These are phyloP conservation scores for Debaryomyces castellii DNA, from an alignment of 805 yeast genomes.

Conservation along the genomic window DNA sequence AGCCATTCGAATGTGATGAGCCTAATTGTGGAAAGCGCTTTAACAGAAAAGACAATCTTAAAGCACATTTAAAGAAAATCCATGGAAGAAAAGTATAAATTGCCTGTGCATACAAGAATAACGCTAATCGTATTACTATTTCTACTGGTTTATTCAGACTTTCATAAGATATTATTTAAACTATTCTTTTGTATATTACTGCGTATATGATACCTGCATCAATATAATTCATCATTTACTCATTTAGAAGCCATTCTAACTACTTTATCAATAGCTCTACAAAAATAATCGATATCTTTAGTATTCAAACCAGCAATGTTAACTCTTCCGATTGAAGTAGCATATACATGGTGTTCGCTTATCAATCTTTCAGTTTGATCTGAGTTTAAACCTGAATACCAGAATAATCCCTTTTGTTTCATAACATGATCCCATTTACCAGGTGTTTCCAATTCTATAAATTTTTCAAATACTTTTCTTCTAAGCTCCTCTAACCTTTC, in stretches of 20 bases:
- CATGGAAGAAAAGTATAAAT: slow-evolving; percentile 34
- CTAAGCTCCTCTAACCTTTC: slow-evolving; percentile 33
- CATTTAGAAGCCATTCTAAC: slow-evolving; percentile 21
- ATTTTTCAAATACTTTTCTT: slow-evolving; percentile 23
- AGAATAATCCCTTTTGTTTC: slow-evolving; percentile 42
- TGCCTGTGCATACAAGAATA: too few species aligned
- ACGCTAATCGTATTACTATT: too few species aligned
- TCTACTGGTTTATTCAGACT: not conserved
- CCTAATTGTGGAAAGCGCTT: slow-evolving; percentile 54
- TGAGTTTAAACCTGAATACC: slow-evolving; percentile 41
- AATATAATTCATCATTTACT: not conserved
- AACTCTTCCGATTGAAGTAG: slow-evolving; percentile 40
- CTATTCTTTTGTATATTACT: not conserved
- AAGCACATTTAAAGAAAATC: slow-evolving; percentile 62
- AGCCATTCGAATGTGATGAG: slow-evolving; percentile 55
- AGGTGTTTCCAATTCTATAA: slow-evolving; percentile 38
- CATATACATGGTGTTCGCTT: slow-evolving; percentile 37
- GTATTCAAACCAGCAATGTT: slow-evolving; percentile 46
- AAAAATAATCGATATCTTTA: slow-evolving; percentile 37
- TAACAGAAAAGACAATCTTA: slow-evolving; percentile 59
- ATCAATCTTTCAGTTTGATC: slow-evolving; percentile 32
- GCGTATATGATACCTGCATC: not conserved
- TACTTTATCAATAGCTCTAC: slow-evolving; percentile 35
- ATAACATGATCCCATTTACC: slow-evolving; percentile 42
- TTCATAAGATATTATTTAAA: not conserved